A percentile compares a stretch with the other conserved stretches of the same genome.
These are phyloP conservation scores for Phytophthora sojae DNA, from an alignment of 352 stramenopile species.

Conservation along the genomic window DNA sequence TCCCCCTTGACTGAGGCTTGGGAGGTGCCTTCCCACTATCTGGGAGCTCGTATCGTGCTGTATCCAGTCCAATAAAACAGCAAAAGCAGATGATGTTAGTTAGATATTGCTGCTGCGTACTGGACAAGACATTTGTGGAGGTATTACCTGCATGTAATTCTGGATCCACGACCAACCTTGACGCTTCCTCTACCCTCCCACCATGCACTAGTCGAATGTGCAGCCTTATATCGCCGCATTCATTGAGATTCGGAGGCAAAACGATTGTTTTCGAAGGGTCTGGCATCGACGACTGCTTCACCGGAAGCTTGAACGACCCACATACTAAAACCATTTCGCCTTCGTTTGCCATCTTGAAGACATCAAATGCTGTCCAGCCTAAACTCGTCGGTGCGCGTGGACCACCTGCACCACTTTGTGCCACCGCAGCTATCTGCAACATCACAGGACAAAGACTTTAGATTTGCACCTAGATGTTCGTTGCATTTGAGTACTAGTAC, in stretches of 20 bases:
- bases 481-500: slow-evolving; percentile 20
- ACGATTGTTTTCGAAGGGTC: slow-evolving; percentile 48
- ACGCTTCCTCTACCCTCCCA: slow-evolving; percentile 32
- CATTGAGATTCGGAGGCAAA: slow-evolving; percentile 5
- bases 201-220: slow-evolving; percentile 50
- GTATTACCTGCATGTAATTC: slow-evolving; percentile 41
- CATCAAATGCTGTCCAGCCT: slow-evolving; percentile 50
- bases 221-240: slow-evolving; percentile 34
- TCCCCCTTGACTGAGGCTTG: slow-evolving; percentile 20
- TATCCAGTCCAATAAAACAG: background rate
- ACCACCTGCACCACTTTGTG: slow-evolving; percentile 12
- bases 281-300: slow-evolving; percentile 50
- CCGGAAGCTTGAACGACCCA: slow-evolving; percentile 49
- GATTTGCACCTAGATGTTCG: background rate
- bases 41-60: slow-evolving; percentile 30
- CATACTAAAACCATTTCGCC: slow-evolving; percentile 22
- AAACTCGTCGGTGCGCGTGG: slow-evolving; percentile 30
- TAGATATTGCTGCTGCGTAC: background rate
- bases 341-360: slow-evolving; percentile 35
- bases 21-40: slow-evolving; percentile 8
- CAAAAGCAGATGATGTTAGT: slow-evolving; percentile 2
- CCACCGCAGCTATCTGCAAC: slow-evolving; percentile 35
- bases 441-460: slow-evolving; percentile 4
- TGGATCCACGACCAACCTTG: slow-evolving; percentile 43
- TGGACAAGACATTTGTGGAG: background rate